phyloP scores from a whole-genome alignment of 139 green algal species.

The Microglena sp. region DNA sequence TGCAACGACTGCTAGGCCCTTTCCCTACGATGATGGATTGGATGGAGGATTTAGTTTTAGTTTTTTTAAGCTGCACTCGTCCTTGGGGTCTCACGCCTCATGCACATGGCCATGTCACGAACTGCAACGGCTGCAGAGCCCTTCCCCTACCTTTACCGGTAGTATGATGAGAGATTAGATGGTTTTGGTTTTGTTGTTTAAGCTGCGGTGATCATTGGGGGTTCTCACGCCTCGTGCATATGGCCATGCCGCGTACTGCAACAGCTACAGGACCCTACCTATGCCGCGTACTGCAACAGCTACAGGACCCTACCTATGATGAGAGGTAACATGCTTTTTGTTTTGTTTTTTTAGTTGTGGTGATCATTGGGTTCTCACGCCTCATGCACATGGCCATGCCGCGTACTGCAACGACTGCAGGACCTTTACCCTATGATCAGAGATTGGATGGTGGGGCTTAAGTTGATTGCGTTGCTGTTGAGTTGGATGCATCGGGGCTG shows the following conservation, averaged over 20 bases:
- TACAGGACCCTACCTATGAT: constrained; percentile 43
- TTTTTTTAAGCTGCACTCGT: too few relatives aligned
- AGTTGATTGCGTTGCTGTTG: not conserved
- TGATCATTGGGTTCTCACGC: constrained; percentile 51
- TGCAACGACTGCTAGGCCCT: constrained; percentile 49
- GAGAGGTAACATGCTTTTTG: too few relatives aligned
- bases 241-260: constrained; percentile 59
- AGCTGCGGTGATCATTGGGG: constrained; percentile 1
- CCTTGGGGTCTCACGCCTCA: too few relatives aligned
- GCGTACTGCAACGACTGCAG: constrained; percentile 49
- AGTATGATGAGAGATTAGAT: not conserved
- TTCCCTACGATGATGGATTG: too few relatives aligned
- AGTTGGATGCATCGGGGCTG: not conserved
- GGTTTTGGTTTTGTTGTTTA: not conserved
- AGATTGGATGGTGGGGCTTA: too few relatives aligned
- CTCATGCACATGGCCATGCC: constrained; percentile 62
- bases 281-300: constrained; percentile 43
- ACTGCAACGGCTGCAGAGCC: too few relatives aligned
- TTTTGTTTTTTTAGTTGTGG: too few relatives aligned
- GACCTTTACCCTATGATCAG: constrained; percentile 68
- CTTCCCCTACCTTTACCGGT: too few relatives aligned
- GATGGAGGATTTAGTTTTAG: too few relatives aligned
- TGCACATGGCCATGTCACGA: too few relatives aligned
- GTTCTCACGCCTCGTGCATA: constrained; percentile 57
- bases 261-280: constrained; percentile 47